Evolutionary conservation across 495 filamentous ascomycete species (phyloP).

Genomic region (Daldinia vernicosa): DNA sequence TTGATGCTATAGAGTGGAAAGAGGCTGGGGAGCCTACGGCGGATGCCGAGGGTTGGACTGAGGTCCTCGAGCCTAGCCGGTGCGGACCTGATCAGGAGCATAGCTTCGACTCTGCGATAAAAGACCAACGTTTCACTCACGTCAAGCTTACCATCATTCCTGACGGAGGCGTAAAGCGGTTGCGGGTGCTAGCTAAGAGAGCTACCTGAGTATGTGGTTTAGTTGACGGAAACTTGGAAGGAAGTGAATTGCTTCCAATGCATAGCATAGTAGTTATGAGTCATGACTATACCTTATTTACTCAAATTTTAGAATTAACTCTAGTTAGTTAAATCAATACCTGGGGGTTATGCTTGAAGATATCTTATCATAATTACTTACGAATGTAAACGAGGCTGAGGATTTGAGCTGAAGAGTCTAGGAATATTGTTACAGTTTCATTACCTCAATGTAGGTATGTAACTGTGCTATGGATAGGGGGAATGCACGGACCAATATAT

Average conservation of each 20-base stretch:
- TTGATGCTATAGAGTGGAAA: conserved; percentile 70
- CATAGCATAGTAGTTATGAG: too few species aligned
- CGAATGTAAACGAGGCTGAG: not conserved
- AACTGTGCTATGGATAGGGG: too few species aligned
- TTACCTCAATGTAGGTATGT: not conserved
- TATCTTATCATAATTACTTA: not conserved
- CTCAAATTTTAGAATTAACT: too few species aligned
- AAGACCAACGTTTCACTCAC: conserved; percentile 72
- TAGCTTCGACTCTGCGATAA: conserved; percentile 65
- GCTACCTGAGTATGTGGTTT: conserved; percentile 45
- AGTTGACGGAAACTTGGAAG: not conserved
- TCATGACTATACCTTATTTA: not conserved
- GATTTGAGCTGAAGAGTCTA: not conserved
- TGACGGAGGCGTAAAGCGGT: conserved; percentile 89
- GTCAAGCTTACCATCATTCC: conserved; percentile 91
- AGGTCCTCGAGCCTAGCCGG: conserved; percentile 71
- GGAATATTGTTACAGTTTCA: not conserved
- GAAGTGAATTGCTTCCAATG: conserved; percentile 3
- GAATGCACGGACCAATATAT: conserved; percentile 18
- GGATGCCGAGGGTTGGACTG: conserved; percentile 73
- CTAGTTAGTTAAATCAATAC: not conserved
- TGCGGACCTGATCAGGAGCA: conserved; percentile 86
- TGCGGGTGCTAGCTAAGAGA: conserved; percentile 80
- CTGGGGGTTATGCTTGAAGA: not conserved
- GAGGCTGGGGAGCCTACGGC: conserved; percentile 62